Conservation (phyloP, 2,329 filamentous ascomycete species). For the Zymoseptoria tritici region DNA sequence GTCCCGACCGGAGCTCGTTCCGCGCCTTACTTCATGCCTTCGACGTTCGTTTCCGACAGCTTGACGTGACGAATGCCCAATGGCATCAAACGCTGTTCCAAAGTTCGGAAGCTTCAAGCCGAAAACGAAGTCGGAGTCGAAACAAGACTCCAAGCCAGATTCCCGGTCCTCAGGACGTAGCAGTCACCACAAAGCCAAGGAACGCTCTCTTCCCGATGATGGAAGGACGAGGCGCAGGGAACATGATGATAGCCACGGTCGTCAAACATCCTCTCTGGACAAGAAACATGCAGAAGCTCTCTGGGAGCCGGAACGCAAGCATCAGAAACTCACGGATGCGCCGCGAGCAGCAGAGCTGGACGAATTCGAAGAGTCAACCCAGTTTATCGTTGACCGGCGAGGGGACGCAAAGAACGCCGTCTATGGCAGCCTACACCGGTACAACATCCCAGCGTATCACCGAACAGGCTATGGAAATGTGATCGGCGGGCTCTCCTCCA, state of each 20-base stretch:
- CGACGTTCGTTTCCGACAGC: neutral
- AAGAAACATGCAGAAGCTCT: neutral
- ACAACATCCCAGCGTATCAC: slow-evolving; percentile 63
- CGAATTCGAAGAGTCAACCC: slow-evolving; percentile 23
- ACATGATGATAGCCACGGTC: neutral
- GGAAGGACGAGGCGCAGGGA: too few species aligned
- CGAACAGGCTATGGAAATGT: slow-evolving; percentile 62
- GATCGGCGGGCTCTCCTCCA: slow-evolving; percentile 55
- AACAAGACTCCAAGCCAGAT: neutral
- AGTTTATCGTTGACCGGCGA: slow-evolving; percentile 61
- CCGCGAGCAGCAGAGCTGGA: neutral
- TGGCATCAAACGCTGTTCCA: slow-evolving; percentile 42
- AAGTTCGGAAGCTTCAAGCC: slow-evolving; percentile 70
- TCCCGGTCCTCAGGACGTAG: neutral
- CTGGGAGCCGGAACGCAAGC: neutral
- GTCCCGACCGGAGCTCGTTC: too few species aligned
- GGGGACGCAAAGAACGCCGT: slow-evolving; percentile 69
- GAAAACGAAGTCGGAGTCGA: slow-evolving; percentile 27
- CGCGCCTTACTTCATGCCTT: too few species aligned
- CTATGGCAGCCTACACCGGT: slow-evolving; percentile 67
- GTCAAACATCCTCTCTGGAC: neutral
- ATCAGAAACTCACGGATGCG: neutral
- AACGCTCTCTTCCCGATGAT: neutral
- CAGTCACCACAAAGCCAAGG: neutral
- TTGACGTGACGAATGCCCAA: neutral